A percentile compares a stretch with the other conserved stretches of the same genome.
Evolutionary conservation across 2,329 filamentous ascomycete species (phyloP).

Genomic region (Fusarium illudens): DNA sequence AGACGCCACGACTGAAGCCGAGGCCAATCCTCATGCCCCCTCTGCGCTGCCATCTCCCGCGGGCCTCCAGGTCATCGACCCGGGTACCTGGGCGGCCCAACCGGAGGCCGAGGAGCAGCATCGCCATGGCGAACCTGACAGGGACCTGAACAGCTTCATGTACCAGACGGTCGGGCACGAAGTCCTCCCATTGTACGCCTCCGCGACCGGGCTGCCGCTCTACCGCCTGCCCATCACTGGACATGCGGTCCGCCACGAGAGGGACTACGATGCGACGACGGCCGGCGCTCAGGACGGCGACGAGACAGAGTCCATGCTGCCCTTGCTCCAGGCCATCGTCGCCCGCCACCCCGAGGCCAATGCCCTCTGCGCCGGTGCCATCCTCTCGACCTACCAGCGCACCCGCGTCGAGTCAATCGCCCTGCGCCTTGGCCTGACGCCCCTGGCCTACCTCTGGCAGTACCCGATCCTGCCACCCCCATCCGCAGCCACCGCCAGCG

Average conservation of each 20-base stretch:
- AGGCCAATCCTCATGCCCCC: conserved; percentile 3
- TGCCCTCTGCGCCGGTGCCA: conserved; percentile 89
- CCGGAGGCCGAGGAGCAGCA: neutral
- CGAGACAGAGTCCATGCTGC: conserved; percentile 88
- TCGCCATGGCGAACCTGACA: conserved; percentile 38
- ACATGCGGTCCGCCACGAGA: conserved; percentile 71
- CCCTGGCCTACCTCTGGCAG: conserved; percentile 92
- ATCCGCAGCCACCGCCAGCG: conserved; percentile 46
- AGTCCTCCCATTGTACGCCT: conserved; percentile 83
- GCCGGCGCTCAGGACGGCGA: conserved; percentile 58
- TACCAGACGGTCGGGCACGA: conserved; percentile 96
- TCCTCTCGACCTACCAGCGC: conserved; percentile 93
- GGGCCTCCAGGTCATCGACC: conserved; percentile 37
- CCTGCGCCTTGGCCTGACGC: conserved; percentile 79
- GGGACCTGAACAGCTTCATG: conserved; percentile 95
- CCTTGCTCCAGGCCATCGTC: conserved; percentile 74
- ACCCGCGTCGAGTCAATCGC: conserved; percentile 95
- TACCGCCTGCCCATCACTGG: conserved; percentile 83
- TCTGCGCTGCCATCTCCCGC: conserved; percentile 22
- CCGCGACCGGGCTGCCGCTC: conserved; percentile 81
- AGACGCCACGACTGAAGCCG: conserved; percentile 22
- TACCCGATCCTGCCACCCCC: conserved; percentile 75
- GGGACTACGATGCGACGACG: conserved; percentile 67
- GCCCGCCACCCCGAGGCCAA: conserved; percentile 79
- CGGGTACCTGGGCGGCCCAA: conserved; percentile 30